Conservation (phyloP, 2,329 filamentous ascomycete species). For the Remersonia thermophila region DNA sequence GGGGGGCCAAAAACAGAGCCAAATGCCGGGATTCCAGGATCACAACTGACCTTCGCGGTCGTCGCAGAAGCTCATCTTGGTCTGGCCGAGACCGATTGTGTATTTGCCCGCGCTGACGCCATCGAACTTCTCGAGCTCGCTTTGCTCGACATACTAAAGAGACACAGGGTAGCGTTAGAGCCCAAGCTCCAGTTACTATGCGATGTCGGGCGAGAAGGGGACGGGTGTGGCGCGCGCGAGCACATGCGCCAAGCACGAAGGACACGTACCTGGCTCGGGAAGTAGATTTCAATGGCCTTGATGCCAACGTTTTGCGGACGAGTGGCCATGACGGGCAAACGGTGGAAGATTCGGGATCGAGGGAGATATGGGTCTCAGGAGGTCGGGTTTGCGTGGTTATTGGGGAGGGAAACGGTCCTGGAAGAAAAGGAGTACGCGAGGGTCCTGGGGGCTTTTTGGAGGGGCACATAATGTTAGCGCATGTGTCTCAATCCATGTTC, state of each 20-base stretch:
- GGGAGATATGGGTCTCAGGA: background rate
- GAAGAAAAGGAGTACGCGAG: slow-evolving; percentile 3
- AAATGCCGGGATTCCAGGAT: background rate
- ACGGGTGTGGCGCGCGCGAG: slow-evolving; percentile 4
- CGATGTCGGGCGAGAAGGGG: slow-evolving; percentile 16
- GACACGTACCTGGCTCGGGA: slow-evolving; percentile 64
- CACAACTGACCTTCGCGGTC: slow-evolving; percentile 62
- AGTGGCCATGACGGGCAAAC: slow-evolving; percentile 16
- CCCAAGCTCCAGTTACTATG: slow-evolving; percentile 1
- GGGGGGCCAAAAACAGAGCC: slow-evolving; percentile 1
- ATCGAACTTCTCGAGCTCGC: slow-evolving; percentile 53
- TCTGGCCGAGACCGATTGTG: slow-evolving; percentile 83
- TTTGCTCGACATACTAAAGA: slow-evolving; percentile 66
- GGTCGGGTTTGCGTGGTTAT: slow-evolving; percentile 1
- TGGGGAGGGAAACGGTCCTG: slow-evolving; percentile 3
- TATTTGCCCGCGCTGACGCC: slow-evolving; percentile 73
- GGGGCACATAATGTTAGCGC: slow-evolving; percentile 13
- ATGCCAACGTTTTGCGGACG: slow-evolving; percentile 83
- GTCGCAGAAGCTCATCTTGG: slow-evolving; percentile 86
- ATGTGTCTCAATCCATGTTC: slow-evolving; percentile 6
- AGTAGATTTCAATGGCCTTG: slow-evolving; percentile 86
- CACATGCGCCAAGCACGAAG: slow-evolving; percentile 1
- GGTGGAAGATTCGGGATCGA: slow-evolving; percentile 9
- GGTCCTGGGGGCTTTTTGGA: slow-evolving; percentile 11
- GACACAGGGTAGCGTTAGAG: background rate